Evolutionary conservation across 345 rosid species (phyloP).

Genomic region (Salix arbutifolia): DNA sequence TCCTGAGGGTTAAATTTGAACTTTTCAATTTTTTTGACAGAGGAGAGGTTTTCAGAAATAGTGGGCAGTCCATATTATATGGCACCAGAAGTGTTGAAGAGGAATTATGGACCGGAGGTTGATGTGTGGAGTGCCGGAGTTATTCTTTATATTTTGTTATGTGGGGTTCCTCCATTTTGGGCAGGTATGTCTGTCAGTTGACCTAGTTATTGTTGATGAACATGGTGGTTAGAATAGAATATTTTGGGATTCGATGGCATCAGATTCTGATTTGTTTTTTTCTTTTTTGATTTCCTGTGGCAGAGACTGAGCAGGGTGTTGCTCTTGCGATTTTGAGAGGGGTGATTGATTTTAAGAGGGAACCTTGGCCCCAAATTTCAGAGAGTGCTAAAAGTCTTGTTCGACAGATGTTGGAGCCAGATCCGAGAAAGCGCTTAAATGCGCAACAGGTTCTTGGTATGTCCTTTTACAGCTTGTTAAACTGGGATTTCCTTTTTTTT

Average conservation of each 20-base stretch:
- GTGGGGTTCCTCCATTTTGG: slow-evolving; percentile 98
- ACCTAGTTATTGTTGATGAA: background rate
- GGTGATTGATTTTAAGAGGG: slow-evolving; percentile 74
- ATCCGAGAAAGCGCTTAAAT: slow-evolving; percentile 66
- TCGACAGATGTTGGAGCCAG: slow-evolving; percentile 78
- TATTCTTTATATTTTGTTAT: slow-evolving; percentile 72
- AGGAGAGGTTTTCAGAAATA: slow-evolving; percentile 76
- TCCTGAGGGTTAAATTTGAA: background rate
- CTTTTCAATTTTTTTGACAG: slow-evolving; percentile 26
- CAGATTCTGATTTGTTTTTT: background rate
- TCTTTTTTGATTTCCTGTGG: slow-evolving; percentile 20
- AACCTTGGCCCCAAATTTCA: slow-evolving; percentile 95
- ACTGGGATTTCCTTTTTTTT: background rate
- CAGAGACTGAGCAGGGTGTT: slow-evolving; percentile 96
- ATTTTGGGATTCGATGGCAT: background rate
- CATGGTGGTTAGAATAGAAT: slow-evolving; percentile 1
- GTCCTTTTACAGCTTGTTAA: slow-evolving; percentile 17
- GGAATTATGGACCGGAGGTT: slow-evolving; percentile 86
- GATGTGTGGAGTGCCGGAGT: slow-evolving; percentile 97
- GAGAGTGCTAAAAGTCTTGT: slow-evolving; percentile 87
- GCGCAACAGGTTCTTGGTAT: slow-evolving; percentile 90
- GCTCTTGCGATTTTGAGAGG: slow-evolving; percentile 94
- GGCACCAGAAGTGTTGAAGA: slow-evolving; percentile 92
- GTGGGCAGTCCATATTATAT: slow-evolving; percentile 98
- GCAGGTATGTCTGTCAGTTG: slow-evolving; percentile 46